A percentile compares a stretch with the other conserved stretches of the same genome.
phyloP scores from a whole-genome alignment of 352 stramenopile species.

The Globisporangium radiosum region DNA sequence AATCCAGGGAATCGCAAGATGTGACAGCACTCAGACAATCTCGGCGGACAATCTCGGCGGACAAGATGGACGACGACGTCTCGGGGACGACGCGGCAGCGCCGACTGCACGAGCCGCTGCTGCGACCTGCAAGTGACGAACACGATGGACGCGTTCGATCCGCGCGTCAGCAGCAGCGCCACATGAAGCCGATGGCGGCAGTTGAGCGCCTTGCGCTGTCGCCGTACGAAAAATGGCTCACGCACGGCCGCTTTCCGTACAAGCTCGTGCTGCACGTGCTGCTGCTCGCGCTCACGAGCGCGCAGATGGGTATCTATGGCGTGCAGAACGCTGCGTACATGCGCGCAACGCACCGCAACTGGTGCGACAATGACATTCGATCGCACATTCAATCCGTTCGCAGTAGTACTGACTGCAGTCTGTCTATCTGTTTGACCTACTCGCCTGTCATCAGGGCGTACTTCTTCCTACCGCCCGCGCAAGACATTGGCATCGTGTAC shows the following conservation, averaged over 20 bases:
- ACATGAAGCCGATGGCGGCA: slow-evolving; percentile 22
- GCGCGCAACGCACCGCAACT: slow-evolving; percentile 78
- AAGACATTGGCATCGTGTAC: slow-evolving; percentile 47
- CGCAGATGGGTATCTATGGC: slow-evolving; percentile 74
- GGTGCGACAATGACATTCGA: slow-evolving; percentile 19
- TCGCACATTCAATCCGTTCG: not conserved
- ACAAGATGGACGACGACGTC: not conserved
- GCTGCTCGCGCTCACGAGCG: slow-evolving; percentile 65
- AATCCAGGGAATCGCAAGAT: too few species aligned
- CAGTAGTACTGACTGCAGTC: too few species aligned
- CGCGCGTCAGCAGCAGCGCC: not conserved
- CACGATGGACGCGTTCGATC: not conserved
- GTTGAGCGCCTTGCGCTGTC: slow-evolving; percentile 64
- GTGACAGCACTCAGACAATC: too few species aligned
- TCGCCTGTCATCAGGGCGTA: slow-evolving; percentile 37
- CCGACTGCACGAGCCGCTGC: not conserved
- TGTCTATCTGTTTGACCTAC: not conserved
- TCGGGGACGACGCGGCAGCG: not conserved
- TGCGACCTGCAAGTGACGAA: not conserved
- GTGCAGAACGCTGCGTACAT: slow-evolving; percentile 82
- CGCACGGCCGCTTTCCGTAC: slow-evolving; percentile 70
- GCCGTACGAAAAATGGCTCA: slow-evolving; percentile 75
- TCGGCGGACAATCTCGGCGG: too few species aligned
- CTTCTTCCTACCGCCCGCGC: slow-evolving; percentile 67
- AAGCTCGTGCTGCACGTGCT: slow-evolving; percentile 76